Conservation (phyloP, 768 basidiomycete species). For the Mycena leptocephala region DNA sequence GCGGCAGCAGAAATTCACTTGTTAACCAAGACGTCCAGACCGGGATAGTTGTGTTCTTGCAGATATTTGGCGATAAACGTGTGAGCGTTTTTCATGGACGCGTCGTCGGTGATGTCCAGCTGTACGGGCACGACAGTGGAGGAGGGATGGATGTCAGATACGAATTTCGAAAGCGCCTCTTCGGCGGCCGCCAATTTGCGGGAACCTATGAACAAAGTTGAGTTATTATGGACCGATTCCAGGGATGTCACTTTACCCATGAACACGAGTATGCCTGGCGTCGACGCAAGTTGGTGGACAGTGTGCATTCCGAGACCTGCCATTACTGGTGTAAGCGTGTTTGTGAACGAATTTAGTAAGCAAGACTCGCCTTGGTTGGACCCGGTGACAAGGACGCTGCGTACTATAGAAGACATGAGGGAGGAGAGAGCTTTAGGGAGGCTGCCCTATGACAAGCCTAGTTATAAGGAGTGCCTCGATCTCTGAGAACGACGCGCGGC, state of each 20-base stretch:
- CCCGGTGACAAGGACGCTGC: slow-evolving; percentile 24
- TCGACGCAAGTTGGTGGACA: slow-evolving; percentile 22
- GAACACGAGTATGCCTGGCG: slow-evolving; percentile 20
- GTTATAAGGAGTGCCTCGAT: too few relatives aligned
- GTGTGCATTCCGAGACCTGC: slow-evolving; percentile 28
- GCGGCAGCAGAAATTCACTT: too few relatives aligned
- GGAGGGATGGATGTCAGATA: background rate
- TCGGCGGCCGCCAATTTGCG: slow-evolving; percentile 22
- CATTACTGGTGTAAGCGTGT: background rate
- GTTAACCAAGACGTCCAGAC: slow-evolving; percentile 26
- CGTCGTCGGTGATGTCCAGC: slow-evolving; percentile 28
- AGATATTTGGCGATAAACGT: background rate
- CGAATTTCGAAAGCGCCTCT: slow-evolving; percentile 10
- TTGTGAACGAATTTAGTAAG: background rate
- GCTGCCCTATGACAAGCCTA: too few relatives aligned
- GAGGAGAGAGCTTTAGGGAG: too few relatives aligned
- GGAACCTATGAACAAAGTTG: slow-evolving; percentile 14
- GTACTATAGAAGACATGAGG: too few relatives aligned
- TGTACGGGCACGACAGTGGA: slow-evolving; percentile 27
- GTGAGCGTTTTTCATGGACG: slow-evolving; percentile 18
- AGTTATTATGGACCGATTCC: background rate
- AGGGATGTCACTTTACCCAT: slow-evolving; percentile 4
- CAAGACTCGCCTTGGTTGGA: slow-evolving; percentile 19
- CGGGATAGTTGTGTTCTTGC: background rate
- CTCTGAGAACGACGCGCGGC: too few relatives aligned